These are phyloP conservation scores for Alternaria viburni DNA, from an alignment of 2,329 filamentous ascomycete genomes.

Conservation along the genomic window DNA sequence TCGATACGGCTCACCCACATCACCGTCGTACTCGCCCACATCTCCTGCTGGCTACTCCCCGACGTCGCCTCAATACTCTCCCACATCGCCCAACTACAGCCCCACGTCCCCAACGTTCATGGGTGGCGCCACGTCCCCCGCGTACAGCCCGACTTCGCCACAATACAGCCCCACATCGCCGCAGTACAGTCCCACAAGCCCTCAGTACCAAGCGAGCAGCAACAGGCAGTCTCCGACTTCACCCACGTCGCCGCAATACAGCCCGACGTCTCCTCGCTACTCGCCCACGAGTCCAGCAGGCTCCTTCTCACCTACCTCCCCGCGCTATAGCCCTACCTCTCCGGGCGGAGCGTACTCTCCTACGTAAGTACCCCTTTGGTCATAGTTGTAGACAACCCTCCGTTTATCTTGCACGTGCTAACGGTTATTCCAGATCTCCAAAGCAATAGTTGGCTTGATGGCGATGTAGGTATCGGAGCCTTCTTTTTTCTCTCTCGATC, in stretches of 20 bases:
- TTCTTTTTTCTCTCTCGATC: not conserved
- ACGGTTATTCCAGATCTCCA: conserved; percentile 38
- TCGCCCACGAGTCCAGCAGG: conserved; percentile 40
- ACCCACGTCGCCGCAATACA: conserved; percentile 48
- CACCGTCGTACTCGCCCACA: conserved; percentile 65
- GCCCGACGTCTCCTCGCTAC: conserved; percentile 42
- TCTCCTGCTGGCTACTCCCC: conserved; percentile 60
- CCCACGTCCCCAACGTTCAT: conserved; percentile 51
- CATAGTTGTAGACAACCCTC: conserved; percentile 31
- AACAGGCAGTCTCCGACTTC: conserved; percentile 60
- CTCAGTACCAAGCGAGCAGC: conserved; percentile 60
- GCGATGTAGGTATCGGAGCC: not conserved
- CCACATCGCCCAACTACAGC: conserved; percentile 54
- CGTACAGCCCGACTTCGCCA: conserved; percentile 63
- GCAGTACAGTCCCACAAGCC: conserved; percentile 74
- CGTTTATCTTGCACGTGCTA: conserved; percentile 18
- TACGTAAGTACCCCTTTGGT: conserved; percentile 49
- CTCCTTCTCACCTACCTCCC: conserved; percentile 54
- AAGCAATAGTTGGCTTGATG: conserved; percentile 34
- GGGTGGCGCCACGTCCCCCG: conserved; percentile 52
- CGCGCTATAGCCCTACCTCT: conserved; percentile 51
- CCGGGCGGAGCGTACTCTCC: conserved; percentile 50
- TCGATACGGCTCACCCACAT: conserved; percentile 53
- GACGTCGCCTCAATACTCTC: conserved; percentile 54
- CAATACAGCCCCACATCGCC: conserved; percentile 66